A percentile compares a stretch with the other conserved stretches of the same genome.
phyloP scores from a whole-genome alignment of 176 grass and related monocot species.

The Tuctoria greenei region DNA sequence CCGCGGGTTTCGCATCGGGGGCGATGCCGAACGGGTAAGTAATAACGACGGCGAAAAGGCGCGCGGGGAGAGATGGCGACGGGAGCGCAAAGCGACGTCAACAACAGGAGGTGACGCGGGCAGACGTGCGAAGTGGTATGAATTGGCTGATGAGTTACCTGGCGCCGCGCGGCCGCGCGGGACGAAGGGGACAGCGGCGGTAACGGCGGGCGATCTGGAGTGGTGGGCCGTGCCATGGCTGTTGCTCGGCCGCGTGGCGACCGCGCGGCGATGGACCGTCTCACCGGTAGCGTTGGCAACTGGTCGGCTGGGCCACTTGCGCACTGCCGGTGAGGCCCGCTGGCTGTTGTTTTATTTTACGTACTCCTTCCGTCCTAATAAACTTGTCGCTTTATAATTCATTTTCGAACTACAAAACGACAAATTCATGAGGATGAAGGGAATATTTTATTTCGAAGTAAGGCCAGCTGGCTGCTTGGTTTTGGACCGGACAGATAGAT shows the following conservation, averaged over 20 bases:
- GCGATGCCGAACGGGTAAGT: conserved; percentile 25
- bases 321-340: no score
- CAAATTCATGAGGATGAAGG: no score
- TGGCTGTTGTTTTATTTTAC: no score
- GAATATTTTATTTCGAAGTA: no score
- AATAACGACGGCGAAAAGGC: neutral
- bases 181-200: neutral
- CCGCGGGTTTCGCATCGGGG: conserved; percentile 36
- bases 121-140: neutral
- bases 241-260: neutral
- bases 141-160: conserved; percentile 9
- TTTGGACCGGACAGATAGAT: no score
- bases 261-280: no score
- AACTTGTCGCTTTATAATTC: no score
- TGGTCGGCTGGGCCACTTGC: neutral
- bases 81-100: conserved; percentile 8
- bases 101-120: neutral
- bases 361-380: no score
- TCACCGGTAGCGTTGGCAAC: neutral
- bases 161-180: neutral
- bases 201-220: neutral
- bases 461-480: no score
- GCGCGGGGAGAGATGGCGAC: neutral
- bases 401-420: no score
- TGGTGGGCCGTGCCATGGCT: neutral